phyloP scores from a whole-genome alignment of 352 stramenopile genomes.

The Plasmopara viticola region DNA sequence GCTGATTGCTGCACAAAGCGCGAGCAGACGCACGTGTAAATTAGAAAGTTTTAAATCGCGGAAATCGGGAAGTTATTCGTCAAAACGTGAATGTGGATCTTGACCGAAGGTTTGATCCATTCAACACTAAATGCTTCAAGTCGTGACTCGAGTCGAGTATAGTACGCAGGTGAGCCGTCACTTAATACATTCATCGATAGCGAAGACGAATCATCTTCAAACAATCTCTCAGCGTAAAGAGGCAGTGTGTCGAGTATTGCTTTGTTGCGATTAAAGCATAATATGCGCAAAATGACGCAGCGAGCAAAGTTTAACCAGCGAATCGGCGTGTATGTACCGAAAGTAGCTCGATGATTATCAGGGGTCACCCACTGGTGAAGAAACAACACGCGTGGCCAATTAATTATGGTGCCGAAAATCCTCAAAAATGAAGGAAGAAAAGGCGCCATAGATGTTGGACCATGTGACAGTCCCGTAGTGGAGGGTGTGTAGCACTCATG shows the following conservation, averaged over 20 bases:
- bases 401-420: not conserved
- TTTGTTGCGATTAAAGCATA: slow-evolving; percentile 5
- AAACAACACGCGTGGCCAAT: not conserved
- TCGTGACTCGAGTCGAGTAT: not conserved
- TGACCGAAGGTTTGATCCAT: slow-evolving; percentile 4
- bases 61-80: not conserved
- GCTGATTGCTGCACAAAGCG: too few relatives aligned
- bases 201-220: too few relatives aligned
- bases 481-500: not conserved
- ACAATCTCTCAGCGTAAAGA: too few relatives aligned
- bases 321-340: not conserved
- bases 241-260: too few relatives aligned
- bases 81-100: not conserved
- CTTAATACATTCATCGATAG: too few relatives aligned
- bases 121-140: not conserved
- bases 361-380: not conserved
- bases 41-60: too few relatives aligned
- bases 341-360: not conserved
- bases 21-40: too few relatives aligned
- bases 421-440: slow-evolving; percentile 1
- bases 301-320: slow-evolving; percentile 5
- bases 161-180: not conserved
- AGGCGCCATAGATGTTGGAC: not conserved
- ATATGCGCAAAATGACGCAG: slow-evolving; percentile 2
- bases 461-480: slow-evolving; percentile 2